Evolutionary conservation across 352 stramenopile genomes (phyloP).

Genomic region (Globisporangium viniferum): DNA sequence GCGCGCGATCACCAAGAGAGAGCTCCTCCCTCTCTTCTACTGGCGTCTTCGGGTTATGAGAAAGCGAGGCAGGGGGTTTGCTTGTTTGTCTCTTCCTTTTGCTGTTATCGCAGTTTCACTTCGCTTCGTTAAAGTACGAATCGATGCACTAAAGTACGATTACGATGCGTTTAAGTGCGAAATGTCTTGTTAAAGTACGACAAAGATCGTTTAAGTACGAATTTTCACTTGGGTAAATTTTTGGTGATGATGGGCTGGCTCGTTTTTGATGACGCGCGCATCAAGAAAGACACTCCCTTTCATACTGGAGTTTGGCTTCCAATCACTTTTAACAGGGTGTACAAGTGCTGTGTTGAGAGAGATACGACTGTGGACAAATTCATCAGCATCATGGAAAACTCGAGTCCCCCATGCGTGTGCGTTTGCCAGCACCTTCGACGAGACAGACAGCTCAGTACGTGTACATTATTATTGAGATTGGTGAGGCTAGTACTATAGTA

Average conservation of each 20-base stretch:
- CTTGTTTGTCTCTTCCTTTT: conserved; percentile 4
- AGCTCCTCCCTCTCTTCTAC: background rate
- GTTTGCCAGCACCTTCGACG: background rate
- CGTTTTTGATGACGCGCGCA: no score
- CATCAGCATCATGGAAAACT: no score
- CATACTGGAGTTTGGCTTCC: no score
- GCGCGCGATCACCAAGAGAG: background rate
- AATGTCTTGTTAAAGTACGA: background rate
- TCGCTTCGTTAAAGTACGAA: background rate
- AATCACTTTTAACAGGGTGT: no score
- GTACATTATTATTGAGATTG: background rate
- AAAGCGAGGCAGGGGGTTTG: background rate
- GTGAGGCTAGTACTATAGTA: background rate
- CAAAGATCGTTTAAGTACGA: background rate
- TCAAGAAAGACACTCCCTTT: no score
- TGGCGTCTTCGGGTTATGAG: conserved; percentile 3
- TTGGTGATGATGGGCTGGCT: background rate
- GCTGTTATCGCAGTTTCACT: background rate
- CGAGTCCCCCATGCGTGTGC: background rate
- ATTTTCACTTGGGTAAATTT: background rate
- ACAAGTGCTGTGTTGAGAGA: no score
- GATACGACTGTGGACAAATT: no score
- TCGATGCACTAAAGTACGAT: no score
- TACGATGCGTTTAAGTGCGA: no score
- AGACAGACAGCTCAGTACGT: background rate